Evolutionary conservation across 345 rosid species (phyloP).

Genomic region (Hibiscus trionum): DNA sequence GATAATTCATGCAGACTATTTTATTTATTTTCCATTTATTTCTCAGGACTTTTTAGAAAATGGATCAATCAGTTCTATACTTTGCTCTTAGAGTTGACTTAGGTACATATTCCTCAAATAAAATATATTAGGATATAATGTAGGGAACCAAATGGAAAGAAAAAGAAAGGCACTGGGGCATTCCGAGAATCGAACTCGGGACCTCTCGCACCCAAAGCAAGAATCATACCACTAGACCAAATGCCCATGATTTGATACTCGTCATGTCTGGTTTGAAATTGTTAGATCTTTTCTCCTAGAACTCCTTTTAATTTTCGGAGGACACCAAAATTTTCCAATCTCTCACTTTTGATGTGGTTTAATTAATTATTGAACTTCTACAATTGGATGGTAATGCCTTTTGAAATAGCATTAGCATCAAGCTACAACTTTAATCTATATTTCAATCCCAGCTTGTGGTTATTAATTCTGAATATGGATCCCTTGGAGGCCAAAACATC

Average conservation of each 20-base stretch:
- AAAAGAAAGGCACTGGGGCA: neutral
- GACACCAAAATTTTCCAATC: neutral
- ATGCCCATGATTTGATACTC: neutral
- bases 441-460: too few species aligned
- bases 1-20: neutral
- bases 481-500: too few species aligned
- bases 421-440: neutral
- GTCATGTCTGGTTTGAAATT: neutral
- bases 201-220: constrained; percentile 54
- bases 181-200: constrained; percentile 83
- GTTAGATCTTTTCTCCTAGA: neutral
- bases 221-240: constrained; percentile 25
- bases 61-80: neutral
- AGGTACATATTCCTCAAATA: too few species aligned
- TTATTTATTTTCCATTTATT: neutral
- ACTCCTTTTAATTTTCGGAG: too few species aligned
- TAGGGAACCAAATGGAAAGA: neutral
- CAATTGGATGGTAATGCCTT: neutral
- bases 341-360: neutral
- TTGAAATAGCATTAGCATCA: neutral
- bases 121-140: neutral
- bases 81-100: neutral
- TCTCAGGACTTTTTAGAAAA: neutral
- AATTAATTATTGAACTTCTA: neutral
- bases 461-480: too few species aligned